phyloP scores from a whole-genome alignment of 208 protist species.

The Wallacemonas sp. region DNA sequence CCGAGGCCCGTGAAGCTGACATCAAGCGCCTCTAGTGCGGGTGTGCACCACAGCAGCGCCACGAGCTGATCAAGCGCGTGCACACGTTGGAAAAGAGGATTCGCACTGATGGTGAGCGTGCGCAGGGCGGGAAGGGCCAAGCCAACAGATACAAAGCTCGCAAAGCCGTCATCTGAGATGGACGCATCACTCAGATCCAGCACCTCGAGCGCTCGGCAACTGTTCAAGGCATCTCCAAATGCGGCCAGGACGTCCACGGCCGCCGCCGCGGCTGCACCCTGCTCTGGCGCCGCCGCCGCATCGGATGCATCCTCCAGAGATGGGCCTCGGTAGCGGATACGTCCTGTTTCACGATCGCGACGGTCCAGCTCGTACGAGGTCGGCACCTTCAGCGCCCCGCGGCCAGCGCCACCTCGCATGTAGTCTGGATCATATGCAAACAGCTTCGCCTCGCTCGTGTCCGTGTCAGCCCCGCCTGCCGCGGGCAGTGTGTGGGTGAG shows the following conservation, averaged over 20 bases:
- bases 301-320: constrained; percentile 12
- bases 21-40: constrained; percentile 42
- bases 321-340: constrained; percentile 52
- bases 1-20: constrained; percentile 69
- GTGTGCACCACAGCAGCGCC: constrained; percentile 28
- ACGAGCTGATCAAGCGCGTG: constrained; percentile 44
- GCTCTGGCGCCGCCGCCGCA: neutral
- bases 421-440: constrained; percentile 69
- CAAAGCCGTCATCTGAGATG: constrained; percentile 37
- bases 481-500: neutral
- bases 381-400: constrained; percentile 43
- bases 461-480: neutral
- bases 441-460: constrained; percentile 21
- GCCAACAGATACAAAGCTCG: constrained; percentile 14
- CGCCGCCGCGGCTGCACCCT: neutral
- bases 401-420: constrained; percentile 34
- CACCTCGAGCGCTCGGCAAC: constrained; percentile 38
- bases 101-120: constrained; percentile 54
- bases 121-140: constrained; percentile 34
- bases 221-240: constrained; percentile 54
- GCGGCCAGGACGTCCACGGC: constrained; percentile 21
- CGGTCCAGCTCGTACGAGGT: constrained; percentile 80
- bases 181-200: constrained; percentile 60
- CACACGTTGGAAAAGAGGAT: constrained; percentile 52
- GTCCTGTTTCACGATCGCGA: constrained; percentile 58